Conservation (phyloP, 345 rosid genomes). For the Populus pruinosa region DNA sequence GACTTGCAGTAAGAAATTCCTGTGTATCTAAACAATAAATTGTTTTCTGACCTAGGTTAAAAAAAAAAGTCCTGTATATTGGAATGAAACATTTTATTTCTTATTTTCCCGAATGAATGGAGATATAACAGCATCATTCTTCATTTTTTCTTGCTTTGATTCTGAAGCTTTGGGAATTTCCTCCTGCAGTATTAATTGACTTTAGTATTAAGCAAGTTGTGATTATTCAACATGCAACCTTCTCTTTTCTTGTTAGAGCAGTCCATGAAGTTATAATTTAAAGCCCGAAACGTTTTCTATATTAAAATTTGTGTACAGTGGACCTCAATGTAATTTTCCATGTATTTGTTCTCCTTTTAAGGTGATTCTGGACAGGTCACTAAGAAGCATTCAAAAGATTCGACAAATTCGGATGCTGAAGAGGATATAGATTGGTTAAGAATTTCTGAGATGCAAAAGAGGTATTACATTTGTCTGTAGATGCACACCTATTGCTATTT, state of each 20-base stretch:
- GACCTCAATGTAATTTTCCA: background rate
- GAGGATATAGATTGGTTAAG: conserved; percentile 60
- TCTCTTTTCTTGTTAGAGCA: too few relatives aligned
- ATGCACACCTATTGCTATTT: too few relatives aligned
- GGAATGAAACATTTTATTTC: too few relatives aligned
- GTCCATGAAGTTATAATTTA: background rate
- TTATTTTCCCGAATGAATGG: too few relatives aligned
- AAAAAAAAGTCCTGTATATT: too few relatives aligned
- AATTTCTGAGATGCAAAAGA: conserved; percentile 58
- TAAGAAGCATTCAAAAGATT: conserved; percentile 28
- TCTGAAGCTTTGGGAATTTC: background rate
- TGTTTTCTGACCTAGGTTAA: too few relatives aligned
- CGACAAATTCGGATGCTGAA: conserved; percentile 36
- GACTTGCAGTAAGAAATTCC: too few relatives aligned
- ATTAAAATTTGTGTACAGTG: background rate
- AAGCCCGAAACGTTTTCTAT: background rate
- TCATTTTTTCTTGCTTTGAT: too few relatives aligned
- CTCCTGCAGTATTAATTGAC: background rate
- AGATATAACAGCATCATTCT: too few relatives aligned
- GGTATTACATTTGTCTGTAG: conserved; percentile 33
- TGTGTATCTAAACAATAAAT: too few relatives aligned
- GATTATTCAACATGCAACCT: too few relatives aligned
- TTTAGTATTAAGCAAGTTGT: background rate
- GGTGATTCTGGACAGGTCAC: conserved; percentile 20
- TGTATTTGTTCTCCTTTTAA: background rate